Evolutionary conservation across 2,329 filamentous ascomycete species (phyloP).

Genomic region (Phialophora expanda): DNA sequence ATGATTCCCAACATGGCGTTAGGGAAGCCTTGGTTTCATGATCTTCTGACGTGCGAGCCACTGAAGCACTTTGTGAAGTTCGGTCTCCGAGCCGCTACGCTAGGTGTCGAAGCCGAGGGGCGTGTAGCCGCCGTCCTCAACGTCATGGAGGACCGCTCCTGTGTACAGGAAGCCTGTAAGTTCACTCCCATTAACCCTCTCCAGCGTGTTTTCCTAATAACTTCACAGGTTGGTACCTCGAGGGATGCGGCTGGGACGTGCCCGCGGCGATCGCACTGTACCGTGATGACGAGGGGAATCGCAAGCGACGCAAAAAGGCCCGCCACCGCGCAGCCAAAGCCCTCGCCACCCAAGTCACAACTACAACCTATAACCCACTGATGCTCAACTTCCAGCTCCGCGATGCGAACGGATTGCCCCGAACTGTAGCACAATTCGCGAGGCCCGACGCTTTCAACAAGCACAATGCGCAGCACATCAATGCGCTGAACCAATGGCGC

Average conservation of each 20-base stretch:
- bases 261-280: not conserved
- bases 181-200: not conserved
- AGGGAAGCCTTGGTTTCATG: slow-evolving; percentile 1
- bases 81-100: not conserved
- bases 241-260: not conserved
- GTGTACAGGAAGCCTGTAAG: slow-evolving; percentile 5
- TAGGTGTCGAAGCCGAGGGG: not conserved
- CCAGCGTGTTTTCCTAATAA: not conserved
- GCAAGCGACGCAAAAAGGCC: not conserved
- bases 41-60: not conserved
- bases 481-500: slow-evolving; percentile 6
- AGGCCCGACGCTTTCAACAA: not conserved
- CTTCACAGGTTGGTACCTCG: slow-evolving; percentile 2
- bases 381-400: not conserved
- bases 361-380: not conserved
- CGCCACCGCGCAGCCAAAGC: not conserved
- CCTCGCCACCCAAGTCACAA: not conserved
- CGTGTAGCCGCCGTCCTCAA: not conserved
- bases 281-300: not conserved
- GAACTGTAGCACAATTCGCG: not conserved
- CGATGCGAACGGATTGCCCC: not conserved
- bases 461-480: not conserved
- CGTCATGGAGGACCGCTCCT: not conserved
- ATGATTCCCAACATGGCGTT: not conserved
- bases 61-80: not conserved